Percentiles rank a stretch among this genome's conserved stretches.
These are phyloP conservation scores for Globisporangium parvum DNA, from an alignment of 352 stramenopile species.

Conservation along the genomic window DNA sequence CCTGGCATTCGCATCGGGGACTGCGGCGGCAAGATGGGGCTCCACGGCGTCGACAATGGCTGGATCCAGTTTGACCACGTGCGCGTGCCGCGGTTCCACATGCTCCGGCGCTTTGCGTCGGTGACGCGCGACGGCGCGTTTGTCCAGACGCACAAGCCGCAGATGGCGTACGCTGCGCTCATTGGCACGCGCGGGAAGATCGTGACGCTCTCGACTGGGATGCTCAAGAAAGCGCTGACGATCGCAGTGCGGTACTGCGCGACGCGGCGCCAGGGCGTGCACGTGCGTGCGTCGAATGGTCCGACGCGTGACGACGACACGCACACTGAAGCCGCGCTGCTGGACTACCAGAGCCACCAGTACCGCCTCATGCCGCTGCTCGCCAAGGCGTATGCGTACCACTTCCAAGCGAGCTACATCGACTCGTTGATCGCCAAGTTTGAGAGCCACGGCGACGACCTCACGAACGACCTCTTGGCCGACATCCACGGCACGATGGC, in stretches of 20 bases:
- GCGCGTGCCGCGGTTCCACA: slow-evolving; percentile 64
- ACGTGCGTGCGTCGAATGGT: slow-evolving; percentile 13
- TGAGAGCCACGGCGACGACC: slow-evolving; percentile 67
- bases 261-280: slow-evolving; percentile 87
- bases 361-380: slow-evolving; percentile 92
- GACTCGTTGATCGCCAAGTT: slow-evolving; percentile 76
- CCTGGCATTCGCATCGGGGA: slow-evolving; percentile 57
- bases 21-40: slow-evolving; percentile 63
- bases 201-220: slow-evolving; percentile 58
- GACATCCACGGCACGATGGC: slow-evolving; percentile 94
- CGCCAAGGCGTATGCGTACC: slow-evolving; percentile 81
- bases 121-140: slow-evolving; percentile 66
- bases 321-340: slow-evolving; percentile 80
- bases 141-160: slow-evolving; percentile 49
- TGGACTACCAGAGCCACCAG: slow-evolving; percentile 96
- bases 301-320: slow-evolving; percentile 22
- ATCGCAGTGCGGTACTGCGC: slow-evolving; percentile 94
- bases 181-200: slow-evolving; percentile 74
- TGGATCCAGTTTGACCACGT: slow-evolving; percentile 76
- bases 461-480: slow-evolving; percentile 61
- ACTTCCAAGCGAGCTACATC: slow-evolving; percentile 70
- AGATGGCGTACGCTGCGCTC: slow-evolving; percentile 69
- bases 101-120: slow-evolving; percentile 64
- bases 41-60: slow-evolving; percentile 74
- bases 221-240: slow-evolving; percentile 89